phyloP scores from a whole-genome alignment of 2,329 filamentous ascomycete species.

The Akanthomyces uredinophilus region DNA sequence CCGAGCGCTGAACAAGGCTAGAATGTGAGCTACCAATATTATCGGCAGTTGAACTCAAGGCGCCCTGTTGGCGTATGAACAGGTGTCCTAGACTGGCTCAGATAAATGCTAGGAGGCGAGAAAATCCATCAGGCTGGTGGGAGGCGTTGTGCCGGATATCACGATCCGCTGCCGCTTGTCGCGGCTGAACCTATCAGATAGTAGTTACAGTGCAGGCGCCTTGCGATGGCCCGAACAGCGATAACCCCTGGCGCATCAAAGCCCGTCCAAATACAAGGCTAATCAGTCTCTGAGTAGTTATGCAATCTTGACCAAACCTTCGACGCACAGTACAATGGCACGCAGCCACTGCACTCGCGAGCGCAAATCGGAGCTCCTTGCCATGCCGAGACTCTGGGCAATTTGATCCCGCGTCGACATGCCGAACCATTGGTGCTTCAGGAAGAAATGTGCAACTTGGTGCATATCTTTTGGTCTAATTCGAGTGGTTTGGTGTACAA shows the following conservation, averaged over 20 bases:
- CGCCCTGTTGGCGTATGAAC: too few species aligned
- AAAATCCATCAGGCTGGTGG: neutral
- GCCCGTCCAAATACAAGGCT: neutral
- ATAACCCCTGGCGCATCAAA: too few species aligned
- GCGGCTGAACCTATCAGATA: neutral
- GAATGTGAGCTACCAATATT: too few species aligned
- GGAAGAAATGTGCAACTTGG: neutral
- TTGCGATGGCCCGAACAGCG: neutral
- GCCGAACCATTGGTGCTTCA: too few species aligned
- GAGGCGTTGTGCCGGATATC: too few species aligned
- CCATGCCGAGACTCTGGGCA: neutral
- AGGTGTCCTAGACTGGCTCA: neutral
- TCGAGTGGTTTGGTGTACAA: constrained; percentile 13
- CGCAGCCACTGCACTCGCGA: too few species aligned
- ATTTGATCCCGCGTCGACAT: neutral
- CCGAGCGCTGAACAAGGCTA: too few species aligned
- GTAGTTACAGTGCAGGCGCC: neutral
- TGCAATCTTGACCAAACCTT: neutral
- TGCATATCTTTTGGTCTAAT: constrained; percentile 8
- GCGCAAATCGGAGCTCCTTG: neutral
- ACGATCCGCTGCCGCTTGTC: neutral
- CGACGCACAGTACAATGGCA: neutral
- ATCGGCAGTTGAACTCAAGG: too few species aligned
- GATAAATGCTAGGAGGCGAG: too few species aligned
- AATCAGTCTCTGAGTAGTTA: too few species aligned